Evolutionary conservation across 805 yeast species (phyloP), one percentile per base, ranked within the genome.

Genomic region (Candida parachauliodes): DNA sequence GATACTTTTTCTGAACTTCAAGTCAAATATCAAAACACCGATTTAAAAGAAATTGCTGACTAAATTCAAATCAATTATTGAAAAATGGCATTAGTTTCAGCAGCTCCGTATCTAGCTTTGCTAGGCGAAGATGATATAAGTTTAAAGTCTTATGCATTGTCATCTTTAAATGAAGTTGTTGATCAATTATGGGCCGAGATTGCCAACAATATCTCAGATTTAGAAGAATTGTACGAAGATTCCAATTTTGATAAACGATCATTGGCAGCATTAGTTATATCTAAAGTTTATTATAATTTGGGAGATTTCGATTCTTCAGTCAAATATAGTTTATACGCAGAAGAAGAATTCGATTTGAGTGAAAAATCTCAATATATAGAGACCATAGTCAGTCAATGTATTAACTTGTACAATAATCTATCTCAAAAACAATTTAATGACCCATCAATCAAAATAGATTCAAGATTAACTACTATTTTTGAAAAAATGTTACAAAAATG

Each of bases 141-240:
- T 36, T 76, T 93, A 48, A 89, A 88, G 60, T 71, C 82, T 24
- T 86, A 87, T 57, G 98, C 98, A 14, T 74, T 93, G 54, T 69
- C 81, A 40, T 81, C 95, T 14, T 76, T 93, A 48, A 85, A 88
- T 57, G 74, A 68, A 19, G 76, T 84, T 35, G 96, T 88, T 36
- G 95, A 88, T 65, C 89, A 87, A 60, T 73, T 88, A 42, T 93
- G 98, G 98, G 88, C 98, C 2, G 98, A 93, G 68, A 85, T 93
- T 41, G 95, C 98, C 41, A 93, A 93, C 64, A 81, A 76, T 54
- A 77, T 93, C 44, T 70, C 86, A 20, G 88, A 85, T 39, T 84
- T 93, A 52, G 98, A 93, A 65, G 95, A 88, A 46, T 69, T 93
- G 38, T 88, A 82, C 53, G 98, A 93, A 63, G 95, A 91, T 58